Percentiles rank a stretch among this genome's conserved stretches.
phyloP scores from a whole-genome alignment of 1,139 yeast species.

The Lodderomyces metapsilosis region DNA sequence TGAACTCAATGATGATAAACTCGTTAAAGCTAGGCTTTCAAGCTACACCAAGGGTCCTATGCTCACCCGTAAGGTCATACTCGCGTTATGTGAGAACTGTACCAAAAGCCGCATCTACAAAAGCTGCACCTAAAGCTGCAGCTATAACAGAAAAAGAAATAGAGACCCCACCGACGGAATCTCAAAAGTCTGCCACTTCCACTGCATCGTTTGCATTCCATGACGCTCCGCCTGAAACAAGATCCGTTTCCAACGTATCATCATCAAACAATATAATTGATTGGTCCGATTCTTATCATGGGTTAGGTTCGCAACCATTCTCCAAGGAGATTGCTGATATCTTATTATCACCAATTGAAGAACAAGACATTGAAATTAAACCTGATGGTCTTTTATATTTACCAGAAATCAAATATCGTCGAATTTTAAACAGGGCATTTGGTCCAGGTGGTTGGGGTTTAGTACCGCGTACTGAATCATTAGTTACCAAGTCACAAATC shows the following conservation, averaged over 20 bases:
- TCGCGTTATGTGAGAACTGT: conserved; percentile 6
- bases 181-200: not conserved
- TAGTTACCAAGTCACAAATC: conserved; percentile 58
- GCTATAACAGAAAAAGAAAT: conserved; percentile 5
- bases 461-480: conserved; percentile 87
- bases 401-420: conserved; percentile 92
- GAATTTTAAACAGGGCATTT: conserved; percentile 83
- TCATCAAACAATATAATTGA: conserved; percentile 24
- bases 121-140: conserved; percentile 4
- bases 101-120: conserved; percentile 6
- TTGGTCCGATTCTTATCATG: conserved; percentile 80
- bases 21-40: conserved; percentile 2
- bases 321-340: conserved; percentile 56
- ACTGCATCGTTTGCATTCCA: conserved; percentile 15
- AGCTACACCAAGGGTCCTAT: conserved; percentile 2
- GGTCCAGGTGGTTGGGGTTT: conserved; percentile 99
- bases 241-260: not conserved
- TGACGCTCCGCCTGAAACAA: conserved; percentile 17
- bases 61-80: conserved; percentile 4
- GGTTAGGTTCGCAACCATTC: conserved; percentile 79
- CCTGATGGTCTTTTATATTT: conserved; percentile 91
- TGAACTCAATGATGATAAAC: conserved; percentile 3
- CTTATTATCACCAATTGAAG: conserved; percentile 57
- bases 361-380: conserved; percentile 82
- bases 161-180: not conserved